Evolutionary conservation across 345 rosid species (phyloP), one percentile per base, ranked within the genome.

Genomic region (Pistacia integerrima): DNA sequence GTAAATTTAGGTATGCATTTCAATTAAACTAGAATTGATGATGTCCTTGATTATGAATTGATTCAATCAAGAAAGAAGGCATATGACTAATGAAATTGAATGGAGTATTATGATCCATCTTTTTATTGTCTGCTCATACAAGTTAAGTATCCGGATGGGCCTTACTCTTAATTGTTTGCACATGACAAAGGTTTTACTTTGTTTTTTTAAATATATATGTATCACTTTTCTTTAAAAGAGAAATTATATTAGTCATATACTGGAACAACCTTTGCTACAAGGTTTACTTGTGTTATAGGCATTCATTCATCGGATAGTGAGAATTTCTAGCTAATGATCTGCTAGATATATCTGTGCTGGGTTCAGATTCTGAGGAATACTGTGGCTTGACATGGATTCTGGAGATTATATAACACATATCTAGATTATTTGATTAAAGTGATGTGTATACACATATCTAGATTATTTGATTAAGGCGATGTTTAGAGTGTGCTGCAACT

Each of bases 1-100:
- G 20, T 74, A 69, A 22, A 70, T 56, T 44, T 52, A 74, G 74
- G 58, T 67, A 60, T 76, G 80, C 54, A 60, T 74, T 73, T 14
- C 14, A 66, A 60, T 61, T 57, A 52, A 48, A 16, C 41, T 12
- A 35, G 58, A 63, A 22, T 44, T 58, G 41, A 12, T 57, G 18
- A 13, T 69, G 25, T 2, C 65, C 30, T 17, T 18, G 41, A 6
- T 66, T 55, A 41, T 6, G 58, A 56, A 57, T 70, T 56, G 25
- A 59, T 75, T 79, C 72, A 70, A 70, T 79, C 46, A 44, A 69
- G 49, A 58, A 46, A 63, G 20, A 20, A 64, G 60, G 74, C 33
- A 13, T 25, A 17, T 38, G 55, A n/a, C 67, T 68, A 25, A 28
- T 67, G 66, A 67, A 46, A 67, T 41, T 30, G 51, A 51, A 30